Evolutionary conservation across 2,329 filamentous ascomycete species (phyloP).

Genomic region (Ophiostoma sp.): DNA sequence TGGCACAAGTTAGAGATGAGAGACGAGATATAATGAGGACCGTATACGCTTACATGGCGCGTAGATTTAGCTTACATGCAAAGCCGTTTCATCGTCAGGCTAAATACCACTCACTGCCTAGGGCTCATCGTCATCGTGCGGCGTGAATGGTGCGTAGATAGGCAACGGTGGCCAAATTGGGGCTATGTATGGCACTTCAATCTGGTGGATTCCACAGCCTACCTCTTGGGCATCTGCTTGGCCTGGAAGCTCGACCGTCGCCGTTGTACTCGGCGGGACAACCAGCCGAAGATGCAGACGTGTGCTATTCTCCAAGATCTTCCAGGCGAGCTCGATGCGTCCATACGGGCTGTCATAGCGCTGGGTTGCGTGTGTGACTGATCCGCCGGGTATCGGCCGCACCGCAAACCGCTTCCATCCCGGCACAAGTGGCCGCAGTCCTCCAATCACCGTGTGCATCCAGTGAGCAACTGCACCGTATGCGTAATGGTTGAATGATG

Average conservation of each 20-base stretch:
- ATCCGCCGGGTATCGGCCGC: background rate
- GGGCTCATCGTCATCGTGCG: background rate
- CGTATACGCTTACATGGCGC: too few relatives aligned
- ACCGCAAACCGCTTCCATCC: constrained; percentile 13
- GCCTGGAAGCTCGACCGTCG: background rate
- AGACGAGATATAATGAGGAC: too few relatives aligned
- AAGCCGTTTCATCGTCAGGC: background rate
- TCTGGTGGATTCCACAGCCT: background rate
- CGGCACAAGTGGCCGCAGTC: constrained; percentile 7
- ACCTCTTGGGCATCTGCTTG: background rate
- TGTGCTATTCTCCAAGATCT: background rate
- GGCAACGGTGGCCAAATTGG: background rate
- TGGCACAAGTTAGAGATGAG: too few relatives aligned
- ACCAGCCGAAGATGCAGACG: background rate
- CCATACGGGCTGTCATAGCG: background rate
- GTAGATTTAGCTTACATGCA: too few relatives aligned
- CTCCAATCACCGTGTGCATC: constrained; percentile 14
- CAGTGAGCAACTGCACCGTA: constrained; percentile 26
- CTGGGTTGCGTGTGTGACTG: background rate
- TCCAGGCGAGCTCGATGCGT: background rate
- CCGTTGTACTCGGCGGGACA: background rate
- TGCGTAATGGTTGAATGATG: constrained; percentile 30
- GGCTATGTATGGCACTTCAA: background rate
- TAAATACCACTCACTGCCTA: background rate
- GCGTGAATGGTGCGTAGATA: background rate